Conservation (phyloP, 176 grass and related monocot genomes). For the Hordeum vulgare region DNA sequence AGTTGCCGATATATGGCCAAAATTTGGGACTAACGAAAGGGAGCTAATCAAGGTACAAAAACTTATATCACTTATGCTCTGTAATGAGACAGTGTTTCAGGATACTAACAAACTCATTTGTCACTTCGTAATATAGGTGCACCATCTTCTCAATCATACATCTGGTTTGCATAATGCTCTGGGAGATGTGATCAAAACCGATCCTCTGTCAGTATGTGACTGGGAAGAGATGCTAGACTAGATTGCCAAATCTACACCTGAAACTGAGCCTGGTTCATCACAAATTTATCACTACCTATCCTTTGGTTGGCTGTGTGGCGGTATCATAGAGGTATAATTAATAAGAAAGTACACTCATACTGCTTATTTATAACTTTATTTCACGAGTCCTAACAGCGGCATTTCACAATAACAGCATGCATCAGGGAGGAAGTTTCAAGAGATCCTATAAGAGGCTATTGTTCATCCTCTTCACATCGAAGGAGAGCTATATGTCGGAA, state of each 20-base stretch:
- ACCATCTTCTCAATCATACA: constrained; percentile 95
- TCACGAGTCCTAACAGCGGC: constrained; percentile 9
- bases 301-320: constrained; percentile 97
- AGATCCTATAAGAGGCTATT: constrained; percentile 88
- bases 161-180: constrained; percentile 85
- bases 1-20: constrained; percentile 90
- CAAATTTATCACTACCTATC: constrained; percentile 94
- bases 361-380: background rate
- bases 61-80: background rate
- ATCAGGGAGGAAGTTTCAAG: constrained; percentile 87
- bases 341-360: too few species aligned
- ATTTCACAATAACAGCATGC: constrained; percentile 63
- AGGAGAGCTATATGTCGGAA: constrained; percentile 89
- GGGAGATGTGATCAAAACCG: constrained; percentile 51
- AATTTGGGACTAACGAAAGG: constrained; percentile 61
- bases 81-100: constrained; percentile 1
- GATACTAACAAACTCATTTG: background rate
- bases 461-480: constrained; percentile 90
- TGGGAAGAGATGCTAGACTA: constrained; percentile 72
- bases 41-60: constrained; percentile 73
- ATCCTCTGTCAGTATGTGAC: constrained; percentile 74
- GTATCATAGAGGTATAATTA: constrained; percentile 73
- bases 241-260: constrained; percentile 48
- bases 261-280: constrained; percentile 74
- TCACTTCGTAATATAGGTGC: constrained; percentile 45